Evolutionary conservation across 495 filamentous ascomycete genomes (phyloP).

Genomic region (Penicillium samsonianum): DNA sequence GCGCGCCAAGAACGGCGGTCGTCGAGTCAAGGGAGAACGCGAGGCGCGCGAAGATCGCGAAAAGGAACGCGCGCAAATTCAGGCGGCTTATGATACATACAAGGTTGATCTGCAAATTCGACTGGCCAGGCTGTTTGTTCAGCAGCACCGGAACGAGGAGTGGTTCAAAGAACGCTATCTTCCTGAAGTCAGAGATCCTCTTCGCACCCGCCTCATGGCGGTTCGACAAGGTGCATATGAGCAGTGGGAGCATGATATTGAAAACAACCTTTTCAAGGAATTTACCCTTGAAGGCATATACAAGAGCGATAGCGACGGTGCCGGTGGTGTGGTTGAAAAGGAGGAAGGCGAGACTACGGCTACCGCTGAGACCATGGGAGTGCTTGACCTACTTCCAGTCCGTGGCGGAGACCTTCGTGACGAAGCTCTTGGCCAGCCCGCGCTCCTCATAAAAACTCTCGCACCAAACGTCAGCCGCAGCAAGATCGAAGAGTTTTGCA

Average conservation of each 20-base stretch:
- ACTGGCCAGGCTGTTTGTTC: slow-evolving; percentile 86
- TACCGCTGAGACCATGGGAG: slow-evolving; percentile 86
- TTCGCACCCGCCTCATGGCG: slow-evolving; percentile 69
- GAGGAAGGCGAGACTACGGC: slow-evolving; percentile 92
- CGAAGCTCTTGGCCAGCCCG: slow-evolving; percentile 79
- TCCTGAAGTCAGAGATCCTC: slow-evolving; percentile 69
- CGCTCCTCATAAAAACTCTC: slow-evolving; percentile 96
- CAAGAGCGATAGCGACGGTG: slow-evolving; percentile 87
- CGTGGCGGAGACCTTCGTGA: slow-evolving; percentile 80
- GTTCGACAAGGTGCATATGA: slow-evolving; percentile 72
- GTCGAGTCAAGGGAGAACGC: slow-evolving; percentile 70
- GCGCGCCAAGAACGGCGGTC: slow-evolving; percentile 69
- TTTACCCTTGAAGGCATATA: slow-evolving; percentile 95
- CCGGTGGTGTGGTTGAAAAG: slow-evolving; percentile 84
- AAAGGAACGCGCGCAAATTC: slow-evolving; percentile 85
- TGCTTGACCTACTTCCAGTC: slow-evolving; percentile 82
- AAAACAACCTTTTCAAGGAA: slow-evolving; percentile 83
- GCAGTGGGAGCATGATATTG: slow-evolving; percentile 84
- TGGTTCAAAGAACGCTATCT: slow-evolving; percentile 98
- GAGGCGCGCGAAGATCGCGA: slow-evolving; percentile 84
- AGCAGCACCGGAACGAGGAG: slow-evolving; percentile 86
- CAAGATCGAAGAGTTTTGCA: slow-evolving; percentile 90
- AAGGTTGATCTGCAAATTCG: slow-evolving; percentile 92
- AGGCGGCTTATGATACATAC: slow-evolving; percentile 88
- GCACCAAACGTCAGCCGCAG: slow-evolving; percentile 93